Evolutionary conservation across 1,284 basidiomycete genomes (phyloP).

Genomic region (Rhodotorula sp.): DNA sequence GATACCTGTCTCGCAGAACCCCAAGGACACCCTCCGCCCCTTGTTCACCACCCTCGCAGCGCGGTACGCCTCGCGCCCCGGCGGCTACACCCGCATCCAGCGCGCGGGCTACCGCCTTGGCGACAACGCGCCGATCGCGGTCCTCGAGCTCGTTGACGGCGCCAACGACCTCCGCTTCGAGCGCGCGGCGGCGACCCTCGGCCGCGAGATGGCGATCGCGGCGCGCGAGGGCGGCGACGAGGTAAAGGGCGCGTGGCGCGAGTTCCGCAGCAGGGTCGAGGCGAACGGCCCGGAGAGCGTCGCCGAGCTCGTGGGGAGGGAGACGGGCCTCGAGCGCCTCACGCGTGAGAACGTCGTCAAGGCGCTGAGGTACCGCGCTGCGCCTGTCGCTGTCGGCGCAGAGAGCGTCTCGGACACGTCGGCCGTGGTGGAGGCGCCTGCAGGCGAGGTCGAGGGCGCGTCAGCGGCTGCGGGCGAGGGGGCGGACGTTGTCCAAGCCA

Average conservation of each 20-base stretch:
- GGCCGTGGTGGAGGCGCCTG: neutral
- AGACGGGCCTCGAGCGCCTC: slow-evolving; percentile 8
- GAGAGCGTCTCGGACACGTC: neutral
- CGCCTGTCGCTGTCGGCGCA: slow-evolving; percentile 4
- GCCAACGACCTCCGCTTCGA: slow-evolving; percentile 84
- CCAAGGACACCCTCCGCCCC: slow-evolving; percentile 62
- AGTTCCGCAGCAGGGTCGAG: slow-evolving; percentile 25
- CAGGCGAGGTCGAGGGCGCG: slow-evolving; percentile 8
- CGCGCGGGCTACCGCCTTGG: slow-evolving; percentile 83
- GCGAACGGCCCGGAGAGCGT: slow-evolving; percentile 7
- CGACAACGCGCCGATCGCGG: slow-evolving; percentile 90
- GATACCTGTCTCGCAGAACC: slow-evolving; percentile 38
- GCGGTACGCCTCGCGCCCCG: slow-evolving; percentile 79
- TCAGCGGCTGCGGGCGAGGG: neutral
- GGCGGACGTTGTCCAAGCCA: neutral
- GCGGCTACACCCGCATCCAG: slow-evolving; percentile 94
- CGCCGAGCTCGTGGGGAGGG: neutral
- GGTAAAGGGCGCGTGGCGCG: slow-evolving; percentile 14
- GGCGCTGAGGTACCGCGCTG: slow-evolving; percentile 27
- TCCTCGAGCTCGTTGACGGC: slow-evolving; percentile 92
- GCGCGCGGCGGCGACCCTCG: slow-evolving; percentile 78
- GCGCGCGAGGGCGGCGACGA: neutral
- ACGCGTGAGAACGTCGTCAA: slow-evolving; percentile 39
- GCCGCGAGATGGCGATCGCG: slow-evolving; percentile 61
- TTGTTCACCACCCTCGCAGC: slow-evolving; percentile 76